Base-by-base conservation (phyloP, 441 rosid genomes). In the Raphanus hybrid region DNA sequence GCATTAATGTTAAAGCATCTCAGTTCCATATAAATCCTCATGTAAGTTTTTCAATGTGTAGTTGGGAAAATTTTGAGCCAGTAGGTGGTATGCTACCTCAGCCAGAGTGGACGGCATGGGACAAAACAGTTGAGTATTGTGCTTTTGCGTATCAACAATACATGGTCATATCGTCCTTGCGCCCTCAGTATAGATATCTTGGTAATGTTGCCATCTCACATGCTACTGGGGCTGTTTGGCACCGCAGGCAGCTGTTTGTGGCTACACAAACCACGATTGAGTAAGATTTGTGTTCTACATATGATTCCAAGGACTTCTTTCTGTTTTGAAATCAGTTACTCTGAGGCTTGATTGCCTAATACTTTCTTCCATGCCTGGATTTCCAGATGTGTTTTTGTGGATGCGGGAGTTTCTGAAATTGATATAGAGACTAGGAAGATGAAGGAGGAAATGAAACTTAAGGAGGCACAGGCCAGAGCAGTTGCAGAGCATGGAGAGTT, bases 51-150 rank as follows among this genome's bases (percentile, higher is more conserved):
- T 66, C 75, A 55, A 63, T 84, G 64, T 86, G 89, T 88, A 93
- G 99, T 78, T 96, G 99, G 99, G 99, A 93, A 82, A 93, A 88
- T 82, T 96, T 92, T 85, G 90, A 92, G 83, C 96, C 99, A 58
- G 96, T 96, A 55, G 97, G 99, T 78, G 91, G 87, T 69, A 86
- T 96, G 84, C 92, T 96, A 86, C 97, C 98, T 86, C 99, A 93
- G 85, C 99, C 99, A 75, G 99, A 96, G 79, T 96, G 98, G 98
- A 85, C 97, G 69, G 98, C 97, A 65, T 96, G 99, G 99, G 99
- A 96, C 83, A 91, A 92, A 84, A 96, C 97, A 64, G 99, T 93
- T 78, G 99, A 96, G 83, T 92, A 96, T 78, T 96, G 98, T 85
- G 99, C 99, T 18, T 92, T 96, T 84, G 94, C 94, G 12, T 93